phyloP scores from a whole-genome alignment of 345 rosid species.

The Salix caprea region DNA sequence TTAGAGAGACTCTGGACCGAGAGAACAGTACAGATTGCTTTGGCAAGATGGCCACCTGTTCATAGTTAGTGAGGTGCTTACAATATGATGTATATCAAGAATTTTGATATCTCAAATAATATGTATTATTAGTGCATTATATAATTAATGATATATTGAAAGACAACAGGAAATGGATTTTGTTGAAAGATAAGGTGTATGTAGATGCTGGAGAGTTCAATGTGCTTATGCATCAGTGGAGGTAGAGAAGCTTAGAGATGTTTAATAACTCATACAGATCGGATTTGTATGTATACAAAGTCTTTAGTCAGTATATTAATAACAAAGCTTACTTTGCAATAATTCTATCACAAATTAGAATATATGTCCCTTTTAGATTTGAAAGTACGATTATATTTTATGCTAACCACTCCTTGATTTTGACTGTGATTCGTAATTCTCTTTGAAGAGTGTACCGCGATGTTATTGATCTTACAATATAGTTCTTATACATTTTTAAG shows the following conservation, averaged over 20 bases:
- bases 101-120: slow-evolving; percentile 14
- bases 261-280: slow-evolving; percentile 10
- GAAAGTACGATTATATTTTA: not conserved
- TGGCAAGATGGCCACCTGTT: slow-evolving; percentile 52
- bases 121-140: slow-evolving; percentile 5
- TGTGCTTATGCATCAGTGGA: slow-evolving; percentile 6
- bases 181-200: slow-evolving; percentile 13
- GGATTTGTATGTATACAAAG: slow-evolving; percentile 18
- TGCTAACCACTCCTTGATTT: not conserved
- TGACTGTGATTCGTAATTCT: not conserved
- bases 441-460: not conserved
- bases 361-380: not conserved
- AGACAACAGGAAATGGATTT: slow-evolving; percentile 12
- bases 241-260: slow-evolving; percentile 12
- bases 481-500: not conserved
- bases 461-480: not conserved
- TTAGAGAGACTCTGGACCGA: slow-evolving; percentile 50
- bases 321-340: not conserved
- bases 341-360: not conserved
- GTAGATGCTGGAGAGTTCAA: slow-evolving; percentile 18
- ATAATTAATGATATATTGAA: slow-evolving; percentile 13
- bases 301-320: slow-evolving; percentile 6
- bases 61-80: slow-evolving; percentile 33
- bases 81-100: slow-evolving; percentile 15
- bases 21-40: slow-evolving; percentile 31